Evolutionary conservation across 305 asterid genomes (phyloP), one percentile per base, ranked within the genome.

Genomic region (Solanum hybrid): DNA sequence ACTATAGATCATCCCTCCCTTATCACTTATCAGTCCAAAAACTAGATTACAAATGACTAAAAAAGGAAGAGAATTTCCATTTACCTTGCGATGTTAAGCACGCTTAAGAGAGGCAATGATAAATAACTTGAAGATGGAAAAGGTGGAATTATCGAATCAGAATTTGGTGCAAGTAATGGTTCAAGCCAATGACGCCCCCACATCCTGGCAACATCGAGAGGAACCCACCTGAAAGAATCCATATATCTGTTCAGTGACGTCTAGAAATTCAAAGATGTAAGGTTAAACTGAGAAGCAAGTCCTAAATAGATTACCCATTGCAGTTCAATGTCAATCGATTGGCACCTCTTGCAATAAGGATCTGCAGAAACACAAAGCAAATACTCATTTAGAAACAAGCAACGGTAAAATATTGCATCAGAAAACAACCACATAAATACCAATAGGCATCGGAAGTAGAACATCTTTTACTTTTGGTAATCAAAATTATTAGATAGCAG

Each of bases 161-260:
- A 95, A 91, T 95, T 93, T 37, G 98, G 96, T 27, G 92, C 92
- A 86, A 97, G 93, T 87, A 96, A 89, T 14, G 98, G 94, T 92
- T 98, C 99, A 75, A 98, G 99, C 99, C 99, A 96, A 93, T 96
- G 96, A 82, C 99, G 98, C 6, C 98, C 98, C 98, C 99, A 98
- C 96, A 94, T 95, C 92, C 97, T 94, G 26, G 99, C 98, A 90
- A 98, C 98, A 89, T 98, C 99, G 42, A 95, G 91, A 38, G 99
- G 99, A 75, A 95, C 96, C 98, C 99, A 96, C 91, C 99, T 97
- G 96, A 89, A 93, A 93, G 85, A 91, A 90, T 7, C 22, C 79
- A 90, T 16, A 86, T 10, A 42, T 73, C 78, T 78, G 40, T 89
- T 76, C 34, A 89, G 84, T 51, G 22, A 31, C 22, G 4, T 84